These are phyloP conservation scores for Petunia hybrid DNA, from an alignment of 305 asterid genomes.

Conservation along the genomic window DNA sequence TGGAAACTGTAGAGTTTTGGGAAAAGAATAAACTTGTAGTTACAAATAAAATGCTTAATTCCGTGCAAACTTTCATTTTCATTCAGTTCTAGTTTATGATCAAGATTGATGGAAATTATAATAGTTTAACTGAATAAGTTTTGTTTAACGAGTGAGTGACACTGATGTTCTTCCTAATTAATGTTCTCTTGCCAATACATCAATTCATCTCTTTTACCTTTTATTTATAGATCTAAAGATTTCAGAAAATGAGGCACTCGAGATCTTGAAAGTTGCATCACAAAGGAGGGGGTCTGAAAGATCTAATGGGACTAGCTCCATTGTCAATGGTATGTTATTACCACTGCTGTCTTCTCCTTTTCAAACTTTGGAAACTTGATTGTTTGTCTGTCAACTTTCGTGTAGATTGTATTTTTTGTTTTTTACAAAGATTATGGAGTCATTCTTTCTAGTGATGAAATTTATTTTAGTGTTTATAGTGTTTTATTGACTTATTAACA, in stretches of 20 bases:
- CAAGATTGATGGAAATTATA: background rate
- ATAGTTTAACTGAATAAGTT: background rate
- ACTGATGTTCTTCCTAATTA: background rate
- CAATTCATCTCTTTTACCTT: background rate
- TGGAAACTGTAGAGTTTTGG: background rate
- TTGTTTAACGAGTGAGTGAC: slow-evolving; percentile 25
- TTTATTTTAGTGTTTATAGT: background rate
- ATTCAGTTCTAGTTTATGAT: background rate
- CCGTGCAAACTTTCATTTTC: background rate
- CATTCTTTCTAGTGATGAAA: background rate
- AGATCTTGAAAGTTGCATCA: slow-evolving; percentile 65
- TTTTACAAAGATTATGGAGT: slow-evolving; percentile 6
- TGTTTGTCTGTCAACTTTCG: background rate
- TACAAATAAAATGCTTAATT: background rate
- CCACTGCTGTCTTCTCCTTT: background rate
- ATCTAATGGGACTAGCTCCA: slow-evolving; percentile 48
- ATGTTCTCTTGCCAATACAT: background rate
- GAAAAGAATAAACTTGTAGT: background rate
- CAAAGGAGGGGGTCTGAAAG: slow-evolving; percentile 58
- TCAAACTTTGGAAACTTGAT: slow-evolving; percentile 4
- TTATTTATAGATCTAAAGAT: slow-evolving; percentile 64
- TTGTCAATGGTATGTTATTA: slow-evolving; percentile 60
- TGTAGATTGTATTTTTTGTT: background rate
- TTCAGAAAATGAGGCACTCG: slow-evolving; percentile 70
- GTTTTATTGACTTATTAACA: background rate